phyloP scores from a whole-genome alignment of 2,329 filamentous ascomycete species.

The Hymenoscyphus fructigenus region DNA sequence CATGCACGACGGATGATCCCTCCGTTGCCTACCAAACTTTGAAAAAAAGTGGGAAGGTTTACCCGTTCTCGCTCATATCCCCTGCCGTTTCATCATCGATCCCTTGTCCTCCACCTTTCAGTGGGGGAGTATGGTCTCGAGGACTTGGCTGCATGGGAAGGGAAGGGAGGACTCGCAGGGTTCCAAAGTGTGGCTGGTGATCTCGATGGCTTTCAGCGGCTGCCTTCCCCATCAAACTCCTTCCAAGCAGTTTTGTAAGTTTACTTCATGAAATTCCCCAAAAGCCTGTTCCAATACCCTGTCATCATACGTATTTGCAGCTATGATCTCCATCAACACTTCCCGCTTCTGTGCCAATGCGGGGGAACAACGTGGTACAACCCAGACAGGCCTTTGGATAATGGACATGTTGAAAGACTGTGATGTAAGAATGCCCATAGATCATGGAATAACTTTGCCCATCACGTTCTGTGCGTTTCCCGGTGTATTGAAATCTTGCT shows the following conservation, averaged over 20 bases:
- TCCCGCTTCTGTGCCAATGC: conserved; percentile 9
- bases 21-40: not conserved
- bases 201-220: not conserved
- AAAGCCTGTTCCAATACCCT: conserved; percentile 25
- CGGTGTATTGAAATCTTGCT: not conserved
- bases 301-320: conserved; percentile 10
- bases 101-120: not conserved
- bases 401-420: not conserved
- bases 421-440: conserved; percentile 4
- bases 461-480: not conserved
- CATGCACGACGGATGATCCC: not conserved
- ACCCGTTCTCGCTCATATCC: not conserved
- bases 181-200: conserved; percentile 15
- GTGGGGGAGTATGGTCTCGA: not conserved
- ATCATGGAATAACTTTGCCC: not conserved
- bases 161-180: not conserved
- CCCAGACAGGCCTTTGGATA: not conserved
- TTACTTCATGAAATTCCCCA: not conserved
- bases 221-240: not conserved
- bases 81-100: not conserved
- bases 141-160: not conserved
- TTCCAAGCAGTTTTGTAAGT: not conserved
- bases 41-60: not conserved
- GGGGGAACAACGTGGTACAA: not conserved
- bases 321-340: conserved; percentile 7